These are phyloP conservation scores for Taphrina confusa DNA, from an alignment of 1,139 yeast species.

Conservation along the genomic window DNA sequence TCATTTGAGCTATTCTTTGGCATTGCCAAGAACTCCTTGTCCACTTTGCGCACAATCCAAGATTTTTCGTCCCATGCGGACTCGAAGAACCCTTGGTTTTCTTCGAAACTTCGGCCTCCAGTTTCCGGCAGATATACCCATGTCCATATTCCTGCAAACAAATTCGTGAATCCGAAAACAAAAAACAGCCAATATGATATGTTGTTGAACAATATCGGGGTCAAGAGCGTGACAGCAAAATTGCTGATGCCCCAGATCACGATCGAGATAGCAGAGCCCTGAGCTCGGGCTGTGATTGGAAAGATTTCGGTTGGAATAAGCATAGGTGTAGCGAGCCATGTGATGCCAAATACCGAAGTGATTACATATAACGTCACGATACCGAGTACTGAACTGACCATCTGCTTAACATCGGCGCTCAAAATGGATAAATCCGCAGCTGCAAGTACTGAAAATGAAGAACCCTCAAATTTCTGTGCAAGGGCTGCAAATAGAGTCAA, in stretches of 20 bases:
- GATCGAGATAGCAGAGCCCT: conserved; percentile 28
- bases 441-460: background rate
- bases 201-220: conserved; percentile 30
- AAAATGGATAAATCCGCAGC: background rate
- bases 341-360: conserved; percentile 31
- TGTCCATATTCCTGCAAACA: conserved; percentile 26
- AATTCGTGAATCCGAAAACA: conserved; percentile 22
- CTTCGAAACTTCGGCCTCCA: conserved; percentile 32
- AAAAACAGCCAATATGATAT: conserved; percentile 23
- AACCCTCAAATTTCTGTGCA: conserved; percentile 19
- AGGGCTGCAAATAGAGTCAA: conserved; percentile 24
- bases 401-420: conserved; percentile 10
- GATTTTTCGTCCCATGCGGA: conserved; percentile 25
- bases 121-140: conserved; percentile 28
- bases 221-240: conserved; percentile 26
- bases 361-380: conserved; percentile 20
- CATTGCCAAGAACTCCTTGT: conserved; percentile 28
- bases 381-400: conserved; percentile 22
- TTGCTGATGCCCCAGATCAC: conserved; percentile 33
- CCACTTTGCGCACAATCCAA: conserved; percentile 28
- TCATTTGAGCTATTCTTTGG: background rate
- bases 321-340: conserved; percentile 29
- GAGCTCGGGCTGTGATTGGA: conserved; percentile 32
- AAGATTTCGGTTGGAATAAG: conserved; percentile 30
- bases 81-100: conserved; percentile 29